Percentiles rank a stretch among this genome's conserved stretches.
phyloP scores from a whole-genome alignment of 768 basidiomycete species.

The Suillus weaverae region DNA sequence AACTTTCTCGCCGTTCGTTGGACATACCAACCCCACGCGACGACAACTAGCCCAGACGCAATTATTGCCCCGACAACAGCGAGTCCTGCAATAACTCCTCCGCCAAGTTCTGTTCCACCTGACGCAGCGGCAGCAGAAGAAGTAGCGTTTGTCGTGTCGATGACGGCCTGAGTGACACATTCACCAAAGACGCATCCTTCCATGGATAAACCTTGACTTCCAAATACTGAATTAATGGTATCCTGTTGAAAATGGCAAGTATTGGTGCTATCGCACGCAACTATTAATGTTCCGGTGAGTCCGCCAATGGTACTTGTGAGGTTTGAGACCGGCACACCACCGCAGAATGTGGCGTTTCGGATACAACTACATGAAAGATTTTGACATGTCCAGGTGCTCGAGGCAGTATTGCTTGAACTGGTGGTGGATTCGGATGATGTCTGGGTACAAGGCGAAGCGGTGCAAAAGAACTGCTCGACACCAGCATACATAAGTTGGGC shows the following conservation, averaged over 20 bases:
- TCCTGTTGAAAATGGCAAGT: slow-evolving; percentile 79
- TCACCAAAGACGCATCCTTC: slow-evolving; percentile 83
- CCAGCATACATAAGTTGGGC: slow-evolving; percentile 79
- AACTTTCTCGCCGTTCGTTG: slow-evolving; percentile 63
- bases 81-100: slow-evolving; percentile 89
- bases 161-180: slow-evolving; percentile 79
- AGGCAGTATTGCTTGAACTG: slow-evolving; percentile 35
- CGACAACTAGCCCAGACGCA: slow-evolving; percentile 52
- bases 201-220: slow-evolving; percentile 67
- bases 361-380: slow-evolving; percentile 77
- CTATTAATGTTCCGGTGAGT: slow-evolving; percentile 62
- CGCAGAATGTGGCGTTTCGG: slow-evolving; percentile 72
- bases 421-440: slow-evolving; percentile 39
- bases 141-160: slow-evolving; percentile 53
- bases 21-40: slow-evolving; percentile 59
- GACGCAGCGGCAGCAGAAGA: slow-evolving; percentile 28
- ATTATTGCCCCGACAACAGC: slow-evolving; percentile 77
- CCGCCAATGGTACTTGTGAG: slow-evolving; percentile 64
- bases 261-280: slow-evolving; percentile 63
- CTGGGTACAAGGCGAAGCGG: slow-evolving; percentile 71
- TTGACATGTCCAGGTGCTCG: slow-evolving; percentile 66
- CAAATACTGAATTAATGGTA: slow-evolving; percentile 69
- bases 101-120: slow-evolving; percentile 52
- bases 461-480: slow-evolving; percentile 87
- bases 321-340: slow-evolving; percentile 44